A percentile compares a stretch with the other conserved stretches of the same genome.
phyloP scores from a whole-genome alignment of 345 rosid species.

The Zanthoxylum bungeanum region DNA sequence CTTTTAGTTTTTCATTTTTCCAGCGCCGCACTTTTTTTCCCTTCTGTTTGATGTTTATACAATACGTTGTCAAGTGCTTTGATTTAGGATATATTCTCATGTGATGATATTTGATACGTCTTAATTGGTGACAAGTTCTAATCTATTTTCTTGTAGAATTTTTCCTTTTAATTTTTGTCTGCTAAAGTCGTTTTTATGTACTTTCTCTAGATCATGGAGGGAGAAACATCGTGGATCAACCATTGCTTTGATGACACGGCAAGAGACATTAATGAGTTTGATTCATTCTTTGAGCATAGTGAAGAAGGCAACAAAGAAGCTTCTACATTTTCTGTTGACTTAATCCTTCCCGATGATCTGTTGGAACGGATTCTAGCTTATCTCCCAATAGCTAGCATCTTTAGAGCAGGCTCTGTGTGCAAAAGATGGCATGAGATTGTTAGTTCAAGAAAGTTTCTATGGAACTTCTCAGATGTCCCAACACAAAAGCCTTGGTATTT shows the following conservation, averaged over 20 bases:
- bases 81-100: neutral
- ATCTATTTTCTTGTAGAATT: neutral
- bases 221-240: conserved; percentile 75
- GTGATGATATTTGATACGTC: neutral
- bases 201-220: conserved; percentile 46
- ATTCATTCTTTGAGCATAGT: conserved; percentile 56
- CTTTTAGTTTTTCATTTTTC: neutral
- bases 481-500: conserved; percentile 94
- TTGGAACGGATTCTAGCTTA: conserved; percentile 79
- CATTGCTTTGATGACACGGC: conserved; percentile 42
- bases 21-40: neutral
- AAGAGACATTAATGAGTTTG: conserved; percentile 45
- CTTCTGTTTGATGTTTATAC: no score
- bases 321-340: conserved; percentile 56
- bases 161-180: neutral
- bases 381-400: conserved; percentile 84
- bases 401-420: conserved; percentile 89
- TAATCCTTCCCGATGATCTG: conserved; percentile 80
- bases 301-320: conserved; percentile 62
- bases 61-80: no score
- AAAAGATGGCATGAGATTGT: conserved; percentile 93
- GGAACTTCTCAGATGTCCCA: conserved; percentile 51
- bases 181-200: conserved; percentile 8
- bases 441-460: conserved; percentile 64
- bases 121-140: conserved; percentile 3